Base-by-base conservation (phyloP, 2,329 filamentous ascomycete species). In the Microascus cirrosus region DNA sequence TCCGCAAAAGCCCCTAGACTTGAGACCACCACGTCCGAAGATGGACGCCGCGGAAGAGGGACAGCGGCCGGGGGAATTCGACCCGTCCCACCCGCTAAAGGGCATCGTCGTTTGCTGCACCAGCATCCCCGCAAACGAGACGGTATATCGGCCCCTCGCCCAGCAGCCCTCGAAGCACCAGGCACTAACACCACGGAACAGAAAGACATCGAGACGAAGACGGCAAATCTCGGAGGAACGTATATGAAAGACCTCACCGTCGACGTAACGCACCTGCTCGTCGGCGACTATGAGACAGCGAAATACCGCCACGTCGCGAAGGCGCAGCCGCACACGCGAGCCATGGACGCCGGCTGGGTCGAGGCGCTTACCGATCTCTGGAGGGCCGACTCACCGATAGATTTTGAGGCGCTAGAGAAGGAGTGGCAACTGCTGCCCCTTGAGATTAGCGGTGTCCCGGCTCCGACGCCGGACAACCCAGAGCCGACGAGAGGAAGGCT, bases 301-400 rank as follows among this genome's bases (percentile, higher is more conserved):
- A 99, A 99, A 71, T 99, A 99, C 73, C 87, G 86, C 70, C 96
- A 95, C 77, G 93, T 97, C 66, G 94, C 93, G 57, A 89, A 86
- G 67, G 88, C 93, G 69, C 83, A 94, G 56, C 84, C 87, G 54
- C 94, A 99, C 67, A 86, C 99, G 66, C 85, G 84, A 68, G 86
- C 91, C 55, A 85, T 99, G 74, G 82, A 82, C 51, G 82, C 86
- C n/a, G 81, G 83, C 66, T 99, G 91, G 89, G 80, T 99, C 55
- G 85, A 93, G 58, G 88, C 87, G 18, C 80, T 96, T 20, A 81
- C 89, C 28, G 77, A 86, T 28, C 76, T 85, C 52, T 99, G 94
- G 94, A 86, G 93, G 63, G 92, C 90, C 59, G 91, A 90, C 54
- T 82, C 83, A 53, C 84, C 89, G 52, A 85, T 93, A 50, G 83